Percentiles rank a stretch among this genome's conserved stretches.
These are phyloP conservation scores for Penicillium macrosclerotiorum DNA, from an alignment of 495 filamentous ascomycete genomes.

Conservation along the genomic window DNA sequence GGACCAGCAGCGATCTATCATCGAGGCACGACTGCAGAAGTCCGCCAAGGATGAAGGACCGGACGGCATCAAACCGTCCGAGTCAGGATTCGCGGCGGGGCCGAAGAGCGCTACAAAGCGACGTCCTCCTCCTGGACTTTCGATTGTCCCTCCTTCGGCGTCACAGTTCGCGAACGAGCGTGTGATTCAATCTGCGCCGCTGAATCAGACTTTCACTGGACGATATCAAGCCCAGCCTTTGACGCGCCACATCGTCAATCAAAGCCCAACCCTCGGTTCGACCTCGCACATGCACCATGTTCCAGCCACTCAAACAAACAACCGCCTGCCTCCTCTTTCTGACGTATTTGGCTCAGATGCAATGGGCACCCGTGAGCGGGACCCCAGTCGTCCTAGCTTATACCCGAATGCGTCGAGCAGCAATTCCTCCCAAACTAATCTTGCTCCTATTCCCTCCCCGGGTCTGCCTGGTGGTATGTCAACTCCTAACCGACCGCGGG, in stretches of 20 bases:
- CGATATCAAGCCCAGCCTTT: conserved; percentile 77
- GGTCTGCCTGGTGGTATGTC: conserved; percentile 55
- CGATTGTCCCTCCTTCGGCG: conserved; percentile 95
- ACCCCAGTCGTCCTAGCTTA: conserved; percentile 37
- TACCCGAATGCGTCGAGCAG: conserved; percentile 45
- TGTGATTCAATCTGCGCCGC: conserved; percentile 93
- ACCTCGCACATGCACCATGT: conserved; percentile 92
- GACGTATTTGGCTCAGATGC: conserved; percentile 88
- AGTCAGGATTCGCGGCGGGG: conserved; percentile 51
- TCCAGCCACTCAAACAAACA: conserved; percentile 83
- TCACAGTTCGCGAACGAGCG: conserved; percentile 93
- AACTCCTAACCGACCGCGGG: conserved; percentile 64
- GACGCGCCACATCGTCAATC: conserved; percentile 79
- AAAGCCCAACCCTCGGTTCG: conserved; percentile 79
- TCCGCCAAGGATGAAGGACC: conserved; percentile 73
- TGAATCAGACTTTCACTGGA: conserved; percentile 95
- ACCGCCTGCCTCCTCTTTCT: conserved; percentile 88
- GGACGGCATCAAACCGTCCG: conserved; percentile 55
- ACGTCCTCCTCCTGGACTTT: conserved; percentile 82
- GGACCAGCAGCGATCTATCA: conserved; percentile 92
- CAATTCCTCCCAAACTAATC: conserved; percentile 72
- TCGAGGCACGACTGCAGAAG: conserved; percentile 86
- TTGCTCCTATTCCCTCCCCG: conserved; percentile 68
- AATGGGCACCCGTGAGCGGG: conserved; percentile 51
- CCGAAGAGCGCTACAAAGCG: conserved; percentile 71